Evolutionary conservation across 2,329 filamentous ascomycete species (phyloP).

Genomic region (Colletotrichum spinosum): DNA sequence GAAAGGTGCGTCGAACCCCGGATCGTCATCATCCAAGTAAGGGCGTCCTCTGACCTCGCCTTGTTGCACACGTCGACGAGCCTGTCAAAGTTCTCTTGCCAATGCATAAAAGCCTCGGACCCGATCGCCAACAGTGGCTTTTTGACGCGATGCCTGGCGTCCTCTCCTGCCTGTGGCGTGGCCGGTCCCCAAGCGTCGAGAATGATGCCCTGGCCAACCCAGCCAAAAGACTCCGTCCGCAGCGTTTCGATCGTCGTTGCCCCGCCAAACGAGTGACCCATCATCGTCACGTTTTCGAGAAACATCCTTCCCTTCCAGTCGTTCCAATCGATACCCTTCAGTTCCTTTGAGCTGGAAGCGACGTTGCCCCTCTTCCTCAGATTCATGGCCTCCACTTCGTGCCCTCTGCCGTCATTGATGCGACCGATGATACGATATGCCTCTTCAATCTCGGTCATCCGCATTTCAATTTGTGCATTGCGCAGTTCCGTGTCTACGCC

Average conservation of each 20-base stretch:
- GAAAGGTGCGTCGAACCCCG: constrained; percentile 73
- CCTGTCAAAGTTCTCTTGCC: constrained; percentile 71
- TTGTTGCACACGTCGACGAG: constrained; percentile 69
- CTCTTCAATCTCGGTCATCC: constrained; percentile 74
- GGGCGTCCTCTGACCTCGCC: constrained; percentile 57
- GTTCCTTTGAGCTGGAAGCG: constrained; percentile 68
- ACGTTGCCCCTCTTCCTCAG: constrained; percentile 67
- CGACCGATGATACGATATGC: constrained; percentile 67
- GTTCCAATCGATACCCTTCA: constrained; percentile 66
- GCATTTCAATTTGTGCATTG: constrained; percentile 70
- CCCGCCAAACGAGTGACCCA: constrained; percentile 76
- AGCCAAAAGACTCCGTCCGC: constrained; percentile 63
- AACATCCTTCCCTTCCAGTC: constrained; percentile 68
- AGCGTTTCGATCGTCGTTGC: constrained; percentile 72
- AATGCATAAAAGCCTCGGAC: constrained; percentile 78
- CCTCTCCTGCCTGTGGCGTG: constrained; percentile 57
- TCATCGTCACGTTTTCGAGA: constrained; percentile 65
- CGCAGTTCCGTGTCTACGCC: constrained; percentile 71
- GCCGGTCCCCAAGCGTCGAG: constrained; percentile 74
- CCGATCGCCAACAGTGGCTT: constrained; percentile 73
- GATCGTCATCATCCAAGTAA: constrained; percentile 64
- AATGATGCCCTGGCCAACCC: constrained; percentile 72
- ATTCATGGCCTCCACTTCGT: constrained; percentile 62
- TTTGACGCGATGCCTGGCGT: constrained; percentile 55
- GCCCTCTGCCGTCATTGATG: constrained; percentile 66